phyloP scores from a whole-genome alignment of 2,329 filamentous ascomycete species.

The Pseudocercospora fijiensis region DNA sequence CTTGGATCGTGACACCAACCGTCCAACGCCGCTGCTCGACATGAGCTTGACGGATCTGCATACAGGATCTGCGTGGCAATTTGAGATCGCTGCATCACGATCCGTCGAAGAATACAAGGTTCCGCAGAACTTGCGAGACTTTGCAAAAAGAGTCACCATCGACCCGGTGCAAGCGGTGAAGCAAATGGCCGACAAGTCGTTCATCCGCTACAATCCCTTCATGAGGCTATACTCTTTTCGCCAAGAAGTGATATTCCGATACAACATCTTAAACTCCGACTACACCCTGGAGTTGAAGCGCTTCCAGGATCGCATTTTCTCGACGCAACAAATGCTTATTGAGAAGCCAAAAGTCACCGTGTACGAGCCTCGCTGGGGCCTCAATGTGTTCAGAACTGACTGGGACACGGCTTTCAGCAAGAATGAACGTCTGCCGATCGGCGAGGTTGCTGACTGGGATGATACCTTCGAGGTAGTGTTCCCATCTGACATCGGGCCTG shows the following conservation, averaged over 20 bases:
- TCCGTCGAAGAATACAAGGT: slow-evolving; percentile 25
- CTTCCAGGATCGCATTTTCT: slow-evolving; percentile 31
- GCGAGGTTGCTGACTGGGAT: slow-evolving; percentile 31
- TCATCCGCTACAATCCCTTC: slow-evolving; percentile 25
- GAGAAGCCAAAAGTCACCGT: slow-evolving; percentile 9
- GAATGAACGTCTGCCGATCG: slow-evolving; percentile 34
- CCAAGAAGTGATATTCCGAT: slow-evolving; percentile 32
- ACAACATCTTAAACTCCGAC: slow-evolving; percentile 30
- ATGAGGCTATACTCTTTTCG: slow-evolving; percentile 24
- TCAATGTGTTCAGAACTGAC: slow-evolving; percentile 32
- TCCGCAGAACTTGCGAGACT: slow-evolving; percentile 16
- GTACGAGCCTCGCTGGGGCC: slow-evolving; percentile 34
- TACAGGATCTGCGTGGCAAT: slow-evolving; percentile 36
- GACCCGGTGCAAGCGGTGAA: slow-evolving; percentile 14
- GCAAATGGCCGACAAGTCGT: slow-evolving; percentile 16
- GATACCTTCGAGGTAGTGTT: slow-evolving; percentile 36
- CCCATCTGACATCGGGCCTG: slow-evolving; percentile 26
- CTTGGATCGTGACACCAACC: slow-evolving; percentile 29
- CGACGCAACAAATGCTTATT: not conserved
- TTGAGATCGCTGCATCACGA: slow-evolving; percentile 31
- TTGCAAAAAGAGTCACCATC: slow-evolving; percentile 26
- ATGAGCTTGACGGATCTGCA: slow-evolving; percentile 32
- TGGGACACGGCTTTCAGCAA: slow-evolving; percentile 34
- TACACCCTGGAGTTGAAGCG: slow-evolving; percentile 35
- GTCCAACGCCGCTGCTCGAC: slow-evolving; percentile 30